Base-by-base conservation (phyloP, 2,329 filamentous ascomycete species). In the Aspergillus sp. region DNA sequence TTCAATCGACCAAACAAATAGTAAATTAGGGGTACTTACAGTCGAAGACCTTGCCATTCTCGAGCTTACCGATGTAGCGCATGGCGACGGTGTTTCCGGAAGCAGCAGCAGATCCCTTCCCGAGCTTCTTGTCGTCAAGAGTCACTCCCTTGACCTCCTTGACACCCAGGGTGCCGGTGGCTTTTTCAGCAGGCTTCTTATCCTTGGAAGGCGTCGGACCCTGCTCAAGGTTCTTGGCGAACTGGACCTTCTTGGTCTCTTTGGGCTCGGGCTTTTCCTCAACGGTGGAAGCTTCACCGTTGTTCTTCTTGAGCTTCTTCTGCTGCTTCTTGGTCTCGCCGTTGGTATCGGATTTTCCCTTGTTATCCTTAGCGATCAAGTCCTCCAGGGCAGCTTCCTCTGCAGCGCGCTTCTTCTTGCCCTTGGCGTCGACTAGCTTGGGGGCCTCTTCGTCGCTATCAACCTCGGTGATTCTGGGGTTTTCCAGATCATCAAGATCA, bases 281-380 rank as follows among this genome's bases (percentile, higher is more conserved):
- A 61, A 73, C 73, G 51, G 83, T 78, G 59, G 89, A 86, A 59
- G 95, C 88, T 74, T 97, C 89, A 66, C 93, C 95, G 75, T 96
- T 91, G 83, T 98, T 98, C 84, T 96, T 97, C 89, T 99, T 98
- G 70, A 89, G 85, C 77, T 97, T 97, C 88, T 98, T 98, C 74
- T 89, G 86, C 78, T 98, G 91, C 83, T 96, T 97, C 85, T 97
- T 97, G 84, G 87, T 93, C 63, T 93, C 93, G 64, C 86, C 85
- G 62, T 84, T 82, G 22, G 72, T 81, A 24, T 73, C 75, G 46
- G 77, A 69, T 64, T 79, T 78, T n/a, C 73, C 77, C 71, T 86
- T 82, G 66, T 78, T 73, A 59, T 82, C 83, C 79, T 95, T 93
- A 75, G 87, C 84, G 70, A 97, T 96, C 76, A 96, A 79, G 64